phyloP scores from a whole-genome alignment of 2,329 filamentous ascomycete species.

The Aspergillus ochraceoroseus region DNA sequence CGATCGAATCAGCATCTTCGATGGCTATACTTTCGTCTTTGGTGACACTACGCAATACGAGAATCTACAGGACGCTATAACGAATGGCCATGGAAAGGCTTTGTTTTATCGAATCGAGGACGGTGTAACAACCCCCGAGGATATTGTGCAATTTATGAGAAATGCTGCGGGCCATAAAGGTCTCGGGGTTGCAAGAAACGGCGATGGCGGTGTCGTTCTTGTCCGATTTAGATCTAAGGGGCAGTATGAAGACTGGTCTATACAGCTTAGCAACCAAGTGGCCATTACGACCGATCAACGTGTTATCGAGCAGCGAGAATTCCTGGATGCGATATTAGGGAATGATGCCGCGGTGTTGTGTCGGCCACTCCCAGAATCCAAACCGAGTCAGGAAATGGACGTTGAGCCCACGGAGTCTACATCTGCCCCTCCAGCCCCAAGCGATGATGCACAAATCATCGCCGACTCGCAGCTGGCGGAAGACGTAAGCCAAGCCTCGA shows the following conservation, averaged over 20 bases:
- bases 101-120: constrained; percentile 59
- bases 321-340: constrained; percentile 81
- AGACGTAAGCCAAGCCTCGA: constrained; percentile 18
- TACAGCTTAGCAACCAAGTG: constrained; percentile 62
- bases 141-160: constrained; percentile 74
- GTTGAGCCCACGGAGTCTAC: constrained; percentile 5
- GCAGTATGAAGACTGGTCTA: constrained; percentile 61
- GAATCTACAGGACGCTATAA: constrained; percentile 68
- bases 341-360: constrained; percentile 70
- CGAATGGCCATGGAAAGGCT: constrained; percentile 76
- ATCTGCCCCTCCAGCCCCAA: constrained; percentile 5
- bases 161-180: constrained; percentile 69
- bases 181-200: constrained; percentile 58
- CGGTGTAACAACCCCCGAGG: constrained; percentile 62
- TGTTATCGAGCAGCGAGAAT: constrained; percentile 82
- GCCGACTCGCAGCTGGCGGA: constrained; percentile 15
- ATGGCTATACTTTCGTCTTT: constrained; percentile 85
- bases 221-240: constrained; percentile 65
- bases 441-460: constrained; percentile 10
- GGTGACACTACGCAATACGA: constrained; percentile 71
- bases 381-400: constrained; percentile 26
- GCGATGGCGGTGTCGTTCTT: constrained; percentile 66
- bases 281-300: constrained; percentile 71
- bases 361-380: constrained; percentile 55
- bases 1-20: constrained; percentile 66